phyloP scores from a whole-genome alignment of 23 red algal genomes.

The Gracilaria gracilis region DNA sequence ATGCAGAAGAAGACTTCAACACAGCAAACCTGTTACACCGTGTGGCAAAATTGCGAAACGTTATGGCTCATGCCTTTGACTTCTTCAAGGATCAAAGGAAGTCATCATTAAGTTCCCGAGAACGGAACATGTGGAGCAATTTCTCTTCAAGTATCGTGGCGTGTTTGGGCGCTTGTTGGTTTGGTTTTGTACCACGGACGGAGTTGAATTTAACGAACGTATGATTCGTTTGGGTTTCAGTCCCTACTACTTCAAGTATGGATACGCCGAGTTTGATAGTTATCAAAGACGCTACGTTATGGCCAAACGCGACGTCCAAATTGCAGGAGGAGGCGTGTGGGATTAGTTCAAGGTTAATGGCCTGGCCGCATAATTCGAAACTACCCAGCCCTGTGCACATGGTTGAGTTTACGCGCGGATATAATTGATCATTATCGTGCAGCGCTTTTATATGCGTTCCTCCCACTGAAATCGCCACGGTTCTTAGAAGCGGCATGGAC shows the following conservation, averaged over 20 bases:
- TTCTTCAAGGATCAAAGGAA: conserved; percentile 37
- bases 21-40: conserved; percentile 41
- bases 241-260: conserved; percentile 49
- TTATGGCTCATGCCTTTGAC: background rate
- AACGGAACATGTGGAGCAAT: background rate
- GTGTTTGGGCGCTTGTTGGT: conserved; percentile 24
- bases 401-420: conserved; percentile 35
- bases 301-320: conserved; percentile 37
- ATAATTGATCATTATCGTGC: conserved; percentile 26
- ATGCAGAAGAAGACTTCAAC: conserved; percentile 43
- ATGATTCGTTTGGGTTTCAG: conserved; percentile 38
- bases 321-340: conserved; percentile 27
- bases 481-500: too few species aligned
- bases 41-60: conserved; percentile 29
- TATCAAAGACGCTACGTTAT: conserved; percentile 12
- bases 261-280: conserved; percentile 38
- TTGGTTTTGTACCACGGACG: conserved; percentile 16
- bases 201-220: conserved; percentile 34
- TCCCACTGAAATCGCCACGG: too few species aligned
- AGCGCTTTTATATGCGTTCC: too few species aligned
- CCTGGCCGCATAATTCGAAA: conserved; percentile 6
- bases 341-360: conserved; percentile 32
- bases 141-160: conserved; percentile 29
- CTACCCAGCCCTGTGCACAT: conserved; percentile 28
- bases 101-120: conserved; percentile 34